Evolutionary conservation across 768 basidiomycete genomes (phyloP), one percentile per base, ranked within the genome.

Genomic region (Sporobolomyces roseus): DNA sequence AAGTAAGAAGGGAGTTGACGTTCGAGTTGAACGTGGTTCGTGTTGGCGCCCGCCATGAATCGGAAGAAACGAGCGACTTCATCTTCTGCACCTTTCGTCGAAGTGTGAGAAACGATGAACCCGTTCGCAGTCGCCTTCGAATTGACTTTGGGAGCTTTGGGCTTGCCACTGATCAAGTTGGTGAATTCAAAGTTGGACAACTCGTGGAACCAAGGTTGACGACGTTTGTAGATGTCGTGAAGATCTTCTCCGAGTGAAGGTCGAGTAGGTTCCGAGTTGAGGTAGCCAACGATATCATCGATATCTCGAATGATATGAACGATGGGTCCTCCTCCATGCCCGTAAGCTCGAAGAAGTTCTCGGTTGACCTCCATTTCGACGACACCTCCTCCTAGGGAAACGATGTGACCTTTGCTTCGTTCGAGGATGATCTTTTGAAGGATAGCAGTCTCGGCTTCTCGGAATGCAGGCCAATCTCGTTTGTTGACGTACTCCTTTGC

Each of bases 381-480:
- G 65, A 98, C 86, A 1, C 94, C 94, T 5, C 96, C 96, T 4
- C 96, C 94, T 25, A 96, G 85, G 71, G 89, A 91, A 77, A 98
- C 85, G 61, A 97, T 83, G 78, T 91, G 86, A 23, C 82, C 83
- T 7, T 83, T 80, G 48, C 83, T 80, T 59, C 84, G 81, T 17
- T 82, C 80, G 23, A 79, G 75, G 46, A 94, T 81, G 46, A 96
- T 82, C 46, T 89, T 85, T 35, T 84, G 79, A 16, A 97, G 82
- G 59, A 88, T 82, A 13, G 81, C 83, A 0, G 84, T 80, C 79
- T 99, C 96, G 2, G 87, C 88, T 21, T 79, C 81, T 23, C 96
- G 87, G 85, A 99, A 99, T 6, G 87, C 88, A 0, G 85, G 81
- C 96, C 96, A 98, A 12, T 91, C 93, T 35, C 88, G 80, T 62